Percentiles rank a stretch among this genome's conserved stretches.
Conservation (phyloP, 306 rosid species). For the Cucurbita ficifolia region DNA sequence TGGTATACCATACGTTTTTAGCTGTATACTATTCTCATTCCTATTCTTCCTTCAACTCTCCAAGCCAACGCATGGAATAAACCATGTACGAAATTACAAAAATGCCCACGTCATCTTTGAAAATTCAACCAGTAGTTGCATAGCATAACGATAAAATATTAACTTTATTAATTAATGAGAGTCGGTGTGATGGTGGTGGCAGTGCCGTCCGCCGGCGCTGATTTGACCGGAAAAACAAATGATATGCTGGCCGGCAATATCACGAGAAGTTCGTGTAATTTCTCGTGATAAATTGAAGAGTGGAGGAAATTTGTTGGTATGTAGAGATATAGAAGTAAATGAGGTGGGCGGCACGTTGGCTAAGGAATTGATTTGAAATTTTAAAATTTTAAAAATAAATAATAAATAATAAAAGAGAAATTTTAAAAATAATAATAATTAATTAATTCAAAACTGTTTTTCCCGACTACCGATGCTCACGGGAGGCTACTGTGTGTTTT, state of each 20-base stretch:
- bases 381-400: background rate
- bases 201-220: conserved; percentile 12
- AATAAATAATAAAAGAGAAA: background rate
- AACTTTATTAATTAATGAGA: background rate
- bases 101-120: background rate
- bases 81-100: background rate
- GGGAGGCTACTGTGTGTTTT: conserved; percentile 19
- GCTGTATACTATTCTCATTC: background rate
- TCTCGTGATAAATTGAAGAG: conserved; percentile 18
- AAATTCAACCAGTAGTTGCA: background rate
- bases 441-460: conserved; percentile 7
- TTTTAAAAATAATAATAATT: too few relatives aligned
- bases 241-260: conserved; percentile 9
- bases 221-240: conserved; percentile 12
- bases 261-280: conserved; percentile 13
- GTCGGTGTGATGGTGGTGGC: conserved; percentile 20
- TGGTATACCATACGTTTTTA: background rate
- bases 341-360: conserved; percentile 9
- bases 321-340: background rate
- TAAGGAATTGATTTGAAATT: conserved; percentile 1
- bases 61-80: conserved; percentile 20
- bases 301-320: background rate
- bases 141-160: background rate
- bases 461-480: conserved; percentile 16
- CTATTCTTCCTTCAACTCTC: conserved; percentile 6